Base-by-base conservation (phyloP, 2,329 filamentous ascomycete genomes). In the Bertia moriformis region DNA sequence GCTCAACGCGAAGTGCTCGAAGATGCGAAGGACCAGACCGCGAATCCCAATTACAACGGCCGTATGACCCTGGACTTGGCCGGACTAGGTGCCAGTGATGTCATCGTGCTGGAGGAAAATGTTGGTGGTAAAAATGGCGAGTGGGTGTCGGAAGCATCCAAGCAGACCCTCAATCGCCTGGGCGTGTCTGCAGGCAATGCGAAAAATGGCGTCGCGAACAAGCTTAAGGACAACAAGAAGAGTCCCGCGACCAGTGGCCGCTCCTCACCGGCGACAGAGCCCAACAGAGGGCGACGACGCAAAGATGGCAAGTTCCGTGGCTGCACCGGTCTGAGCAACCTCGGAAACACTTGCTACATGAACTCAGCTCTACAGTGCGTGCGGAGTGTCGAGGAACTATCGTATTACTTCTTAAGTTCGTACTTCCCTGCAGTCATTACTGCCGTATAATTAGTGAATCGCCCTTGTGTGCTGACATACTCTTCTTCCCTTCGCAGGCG, bases 321-420 rank as follows among this genome's bases (percentile, higher is more conserved):
- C 20, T 81, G 79, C 30, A 83, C 88, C 32, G 91, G 91, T 22
- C 64, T 98, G 39, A 77, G 74, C 45, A 98, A 98, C 52, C 64
- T 98, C 13, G 91, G 91, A 38, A 98, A 98, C 52, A 96, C 91
- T 0, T 98, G 91, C 60, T 98, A 98, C 62, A 95, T 96, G 88
- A 96, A 96, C 58, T 94, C 89, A 17, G 91, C 91, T 7, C 66
- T 96, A 40, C 91, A 98, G 55, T 98, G 91, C 55, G 75, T 98
- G 39, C 78, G 89, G 38, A 93, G 85, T 49, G 87, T 95, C 0
- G 85, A 94, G 53, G 91, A 98, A 58, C 63, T 98, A 45, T 89
- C 86, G 4, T 79, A 87, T 51, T 98, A 94, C 58, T 96, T 98
- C 58, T 59, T 95, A 38, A 29, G 24, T 29, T 10, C 24, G 24